Conservation (phyloP, 108 stramenopile species). For the Cyclostephanos invisitatus region DNA sequence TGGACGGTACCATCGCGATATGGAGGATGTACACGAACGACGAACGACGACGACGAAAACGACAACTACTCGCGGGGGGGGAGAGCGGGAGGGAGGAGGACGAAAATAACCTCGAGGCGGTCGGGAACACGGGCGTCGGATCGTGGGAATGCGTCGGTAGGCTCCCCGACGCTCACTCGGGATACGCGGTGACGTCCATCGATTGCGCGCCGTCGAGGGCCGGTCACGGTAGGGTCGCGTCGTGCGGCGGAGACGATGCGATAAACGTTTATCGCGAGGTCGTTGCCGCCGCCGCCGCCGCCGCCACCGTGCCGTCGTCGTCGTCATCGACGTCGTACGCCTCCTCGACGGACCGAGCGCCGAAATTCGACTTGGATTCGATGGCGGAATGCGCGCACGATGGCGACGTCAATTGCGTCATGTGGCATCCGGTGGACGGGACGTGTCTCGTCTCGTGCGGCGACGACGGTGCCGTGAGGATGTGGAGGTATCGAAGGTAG, state of each 20-base stretch:
- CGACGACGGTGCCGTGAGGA: constrained; percentile 88
- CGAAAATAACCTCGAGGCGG: background rate
- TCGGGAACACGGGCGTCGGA: constrained; percentile 44
- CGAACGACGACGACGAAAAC: constrained; percentile 40
- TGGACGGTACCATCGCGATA: constrained; percentile 73
- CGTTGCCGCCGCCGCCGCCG: background rate
- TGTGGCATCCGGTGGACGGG: constrained; percentile 90
- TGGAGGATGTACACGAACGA: constrained; percentile 67
- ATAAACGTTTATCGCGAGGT: constrained; percentile 83
- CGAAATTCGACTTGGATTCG: constrained; percentile 66
- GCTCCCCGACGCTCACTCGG: constrained; percentile 67
- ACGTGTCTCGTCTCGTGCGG: constrained; percentile 78
- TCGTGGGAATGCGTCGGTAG: constrained; percentile 74
- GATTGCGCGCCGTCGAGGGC: constrained; percentile 81
- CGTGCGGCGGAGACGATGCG: constrained; percentile 84
- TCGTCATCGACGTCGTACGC: too few relatives aligned
- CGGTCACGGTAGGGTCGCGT: constrained; percentile 78
- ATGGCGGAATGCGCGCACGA: constrained; percentile 59
- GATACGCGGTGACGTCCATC: constrained; percentile 64
- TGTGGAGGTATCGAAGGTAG: constrained; percentile 73
- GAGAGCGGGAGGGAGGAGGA: background rate
- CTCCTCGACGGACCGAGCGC: constrained; percentile 68
- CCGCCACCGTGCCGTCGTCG: constrained; percentile 6
- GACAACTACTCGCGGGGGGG: constrained; percentile 7
- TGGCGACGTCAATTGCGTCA: constrained; percentile 95